phyloP scores from a whole-genome alignment of 2,329 filamentous ascomycete species.

The Talaromyces verruculosus region DNA sequence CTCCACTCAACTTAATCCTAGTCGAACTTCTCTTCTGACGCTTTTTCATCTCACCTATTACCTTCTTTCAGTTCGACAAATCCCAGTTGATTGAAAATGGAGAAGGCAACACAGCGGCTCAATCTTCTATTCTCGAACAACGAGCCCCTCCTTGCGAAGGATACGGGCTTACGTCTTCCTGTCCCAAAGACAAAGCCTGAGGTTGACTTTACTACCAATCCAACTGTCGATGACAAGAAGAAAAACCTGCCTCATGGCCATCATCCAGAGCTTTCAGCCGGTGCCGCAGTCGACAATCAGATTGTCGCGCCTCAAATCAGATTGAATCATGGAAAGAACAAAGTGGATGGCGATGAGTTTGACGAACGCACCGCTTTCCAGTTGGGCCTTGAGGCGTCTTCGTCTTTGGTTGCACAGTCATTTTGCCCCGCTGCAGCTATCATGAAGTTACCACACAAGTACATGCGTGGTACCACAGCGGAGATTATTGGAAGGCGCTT shows the following conservation, averaged over 20 bases:
- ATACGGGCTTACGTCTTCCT: constrained; percentile 25
- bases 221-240: background rate
- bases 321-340: background rate
- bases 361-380: constrained; percentile 13
- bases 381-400: constrained; percentile 12
- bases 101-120: constrained; percentile 26
- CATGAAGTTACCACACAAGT: constrained; percentile 46
- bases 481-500: constrained; percentile 39
- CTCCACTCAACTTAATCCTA: background rate
- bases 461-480: constrained; percentile 34
- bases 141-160: constrained; percentile 26
- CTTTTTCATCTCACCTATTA: background rate
- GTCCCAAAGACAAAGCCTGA: background rate
- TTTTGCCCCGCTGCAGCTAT: constrained; percentile 45
- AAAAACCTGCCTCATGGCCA: background rate
- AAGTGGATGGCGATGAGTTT: background rate
- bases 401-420: constrained; percentile 23
- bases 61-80: background rate
- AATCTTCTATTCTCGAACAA: constrained; percentile 33
- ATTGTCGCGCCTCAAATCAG: background rate
- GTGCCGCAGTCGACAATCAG: background rate
- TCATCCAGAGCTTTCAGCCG: background rate
- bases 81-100: background rate
- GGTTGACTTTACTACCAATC: background rate
- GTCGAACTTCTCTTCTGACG: background rate